Percentiles rank a stretch among this genome's conserved stretches.
These are phyloP conservation scores for Paracoccidioides brasiliensis DNA, from an alignment of 2,329 filamentous ascomycete genomes.

Conservation along the genomic window DNA sequence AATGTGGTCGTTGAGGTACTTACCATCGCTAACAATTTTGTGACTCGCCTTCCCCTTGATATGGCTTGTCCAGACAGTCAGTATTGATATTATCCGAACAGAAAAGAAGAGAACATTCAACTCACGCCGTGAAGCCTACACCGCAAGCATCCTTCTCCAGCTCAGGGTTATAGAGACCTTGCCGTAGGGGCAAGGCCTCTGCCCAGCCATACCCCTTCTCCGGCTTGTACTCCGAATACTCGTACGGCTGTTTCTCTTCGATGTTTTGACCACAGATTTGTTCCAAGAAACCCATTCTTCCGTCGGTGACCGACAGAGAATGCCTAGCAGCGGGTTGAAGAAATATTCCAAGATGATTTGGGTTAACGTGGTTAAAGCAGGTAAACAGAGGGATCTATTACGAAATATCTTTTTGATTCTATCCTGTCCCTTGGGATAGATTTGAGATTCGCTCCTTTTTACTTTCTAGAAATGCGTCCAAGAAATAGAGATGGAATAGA, in stretches of 20 bases:
- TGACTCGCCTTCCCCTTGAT: conserved; percentile 96
- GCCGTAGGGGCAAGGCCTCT: conserved; percentile 87
- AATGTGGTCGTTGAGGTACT: conserved; percentile 20
- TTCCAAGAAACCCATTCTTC: conserved; percentile 41
- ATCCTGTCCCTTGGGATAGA: not conserved
- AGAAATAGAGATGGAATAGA: too few species aligned
- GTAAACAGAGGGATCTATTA: too few species aligned
- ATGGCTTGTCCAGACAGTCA: conserved; percentile 45
- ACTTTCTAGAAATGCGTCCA: not conserved
- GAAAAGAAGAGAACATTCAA: conserved; percentile 14
- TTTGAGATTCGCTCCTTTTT: not conserved
- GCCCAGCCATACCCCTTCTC: conserved; percentile 76
- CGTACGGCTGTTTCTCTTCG: conserved; percentile 32
- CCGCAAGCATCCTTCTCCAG: conserved; percentile 98
- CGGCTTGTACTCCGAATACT: conserved; percentile 42
- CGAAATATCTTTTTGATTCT: not conserved
- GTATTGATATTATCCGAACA: not conserved
- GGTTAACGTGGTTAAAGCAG: not conserved
- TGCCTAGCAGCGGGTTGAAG: conserved; percentile 6
- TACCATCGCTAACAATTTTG: conserved; percentile 98
- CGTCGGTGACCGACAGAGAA: conserved; percentile 30
- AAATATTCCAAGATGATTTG: not conserved
- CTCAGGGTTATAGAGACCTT: conserved; percentile 93
- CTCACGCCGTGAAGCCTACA: conserved; percentile 96
- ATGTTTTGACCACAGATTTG: conserved; percentile 36